Base-by-base conservation (phyloP, 2,329 filamentous ascomycete species). In the Penicillium digitatum region DNA sequence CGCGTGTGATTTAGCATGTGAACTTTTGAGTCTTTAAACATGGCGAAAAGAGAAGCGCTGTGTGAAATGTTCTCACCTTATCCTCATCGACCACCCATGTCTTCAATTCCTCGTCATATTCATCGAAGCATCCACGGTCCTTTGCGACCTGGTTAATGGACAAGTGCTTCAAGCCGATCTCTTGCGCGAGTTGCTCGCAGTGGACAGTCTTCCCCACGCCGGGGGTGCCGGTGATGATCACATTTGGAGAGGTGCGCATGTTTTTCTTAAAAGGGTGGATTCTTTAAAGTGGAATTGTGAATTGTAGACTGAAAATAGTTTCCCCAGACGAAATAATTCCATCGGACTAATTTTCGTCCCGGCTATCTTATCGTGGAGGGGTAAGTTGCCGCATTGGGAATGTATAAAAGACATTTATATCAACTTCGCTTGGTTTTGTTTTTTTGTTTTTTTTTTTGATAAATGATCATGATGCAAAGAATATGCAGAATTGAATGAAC, bases 41-140 rank as follows among this genome's bases (percentile, higher is more conserved):
- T 20, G 11, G 6, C 7, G 4, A 9, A 24, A 44, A 18, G 22
- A 11, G 27, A 14, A 10, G 27, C 2, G 16, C 7, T 9, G 16
- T 12, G 12, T 29, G 32, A 47, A 34, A 37, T 32, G 48, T 40
- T 45, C 75, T 57, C 68, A 91, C 90, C 82, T 95, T 95, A 70
- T 99, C 94, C 73, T 99, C 94, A 69, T 99, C 93, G 16, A 99
- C 92, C 55, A 97, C 88, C 85, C 89, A 95, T 66, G 88, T 91
- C 71, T 90, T 85, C 52, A 87, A 86, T 72, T 92, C 88, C 40
- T 95, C 88, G 64, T 95, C 90, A 76, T 84, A 95, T 24, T 89
- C 89, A 69, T 96, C 91, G 68, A 94, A 89, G 69, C 92, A 96
- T 55, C 82, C 85, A 62, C 87, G 84, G 59, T 95, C 89, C 75